These are phyloP conservation scores for Platanus orientalis DNA, from an alignment of 164 flowering plant genomes.

Conservation along the genomic window DNA sequence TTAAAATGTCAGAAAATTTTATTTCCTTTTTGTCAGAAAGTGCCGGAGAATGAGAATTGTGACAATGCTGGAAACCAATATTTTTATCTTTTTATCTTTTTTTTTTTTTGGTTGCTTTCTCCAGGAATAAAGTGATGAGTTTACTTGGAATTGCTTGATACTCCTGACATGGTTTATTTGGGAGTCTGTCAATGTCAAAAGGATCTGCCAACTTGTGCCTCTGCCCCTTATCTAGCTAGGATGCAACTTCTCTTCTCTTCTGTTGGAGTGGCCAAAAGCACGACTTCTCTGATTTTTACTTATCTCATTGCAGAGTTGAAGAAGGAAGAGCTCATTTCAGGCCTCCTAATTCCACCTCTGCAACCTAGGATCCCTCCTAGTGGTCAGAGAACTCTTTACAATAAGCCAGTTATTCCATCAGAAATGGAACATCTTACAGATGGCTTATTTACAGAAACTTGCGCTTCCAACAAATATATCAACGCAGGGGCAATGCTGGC, in stretches of 20 bases:
- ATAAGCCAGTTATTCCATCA: slow-evolving; percentile 21
- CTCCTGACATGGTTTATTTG: not conserved
- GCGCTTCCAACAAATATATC: slow-evolving; percentile 22
- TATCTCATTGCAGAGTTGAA: slow-evolving; percentile 41
- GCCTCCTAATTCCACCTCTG: slow-evolving; percentile 42
- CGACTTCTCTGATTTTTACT: slow-evolving; percentile 3
- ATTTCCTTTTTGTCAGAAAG: not conserved
- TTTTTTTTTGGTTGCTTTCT: not conserved
- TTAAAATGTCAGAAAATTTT: not conserved
- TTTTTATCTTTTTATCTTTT: no score
- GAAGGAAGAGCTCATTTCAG: slow-evolving; percentile 66
- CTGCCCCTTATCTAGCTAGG: no score
- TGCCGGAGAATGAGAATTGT: not conserved
- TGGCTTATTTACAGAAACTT: slow-evolving; percentile 18
- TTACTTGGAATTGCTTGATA: not conserved
- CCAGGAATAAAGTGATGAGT: not conserved
- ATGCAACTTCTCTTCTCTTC: not conserved
- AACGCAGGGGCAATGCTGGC: slow-evolving; percentile 21
- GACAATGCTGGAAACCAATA: not conserved
- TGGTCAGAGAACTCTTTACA: slow-evolving; percentile 17
- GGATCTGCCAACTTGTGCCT: not conserved
- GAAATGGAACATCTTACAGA: slow-evolving; percentile 20
- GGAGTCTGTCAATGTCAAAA: not conserved
- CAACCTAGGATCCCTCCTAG: slow-evolving; percentile 26
- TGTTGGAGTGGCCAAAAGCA: not conserved